Evolutionary conservation across 1,284 basidiomycete species (phyloP), one percentile per base, ranked within the genome.

Genomic region (Trichosporon coremiiforme): DNA sequence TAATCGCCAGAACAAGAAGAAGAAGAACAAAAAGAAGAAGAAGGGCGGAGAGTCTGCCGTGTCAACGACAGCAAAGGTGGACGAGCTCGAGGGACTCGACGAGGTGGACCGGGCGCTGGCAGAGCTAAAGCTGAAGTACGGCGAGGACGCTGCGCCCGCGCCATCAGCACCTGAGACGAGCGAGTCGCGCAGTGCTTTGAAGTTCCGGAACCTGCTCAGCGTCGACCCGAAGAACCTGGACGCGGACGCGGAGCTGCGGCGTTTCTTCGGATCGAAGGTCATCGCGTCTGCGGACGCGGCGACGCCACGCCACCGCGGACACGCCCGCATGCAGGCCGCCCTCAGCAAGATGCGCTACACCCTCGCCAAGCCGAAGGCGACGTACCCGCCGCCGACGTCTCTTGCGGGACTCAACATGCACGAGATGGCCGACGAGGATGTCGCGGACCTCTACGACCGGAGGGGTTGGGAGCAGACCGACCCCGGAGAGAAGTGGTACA

Each of bases 191-290:
- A 70, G 70, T 2, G 62, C 66, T n/a, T 64, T 78, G 66, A 74
- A 73, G 15, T 76, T 77, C 70, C 79, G 88, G 4, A 81, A 86
- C 38, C 86, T 95, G 0, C 86, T 96, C 5, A 85, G 90, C 0
- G 89, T 95, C 4, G 93, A 92, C 0, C 84, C 90, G 0, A 86
- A 90, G 66, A 87, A 93, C 75, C 88, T 97, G 17, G 94, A 97
- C 72, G 87, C 90, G 10, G 93, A 95, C 69, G 90, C 90, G 0
- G 95, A 98, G 80, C 88, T 97, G 82, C 89, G 91, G 69, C 90
- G 89, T 73, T 95, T 97, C 86, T 98, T 98, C 77, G 95, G 95
- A 1, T 88, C 92, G 8, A 92, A 90, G 79, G 93, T 96, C 67
- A 78, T 81, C 47, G 76, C 79, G 0, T 76, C 78, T 8, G 71